These are phyloP conservation scores for Rhazya stricta DNA, from an alignment of 257 asterid species.

Conservation along the genomic window DNA sequence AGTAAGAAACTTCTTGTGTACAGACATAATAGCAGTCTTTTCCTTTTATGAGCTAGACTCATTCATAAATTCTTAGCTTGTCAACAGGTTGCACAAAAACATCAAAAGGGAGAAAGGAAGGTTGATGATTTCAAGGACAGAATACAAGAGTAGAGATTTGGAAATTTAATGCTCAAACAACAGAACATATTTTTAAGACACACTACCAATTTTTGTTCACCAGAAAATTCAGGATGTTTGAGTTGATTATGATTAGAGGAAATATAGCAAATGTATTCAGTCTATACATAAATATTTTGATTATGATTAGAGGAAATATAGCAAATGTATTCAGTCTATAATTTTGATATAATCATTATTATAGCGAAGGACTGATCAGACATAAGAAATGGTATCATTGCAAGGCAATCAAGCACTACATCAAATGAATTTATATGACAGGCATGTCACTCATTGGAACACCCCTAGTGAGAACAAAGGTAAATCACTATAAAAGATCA, in stretches of 20 bases:
- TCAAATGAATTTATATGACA: neutral
- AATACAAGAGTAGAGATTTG: neutral
- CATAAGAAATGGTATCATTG: neutral
- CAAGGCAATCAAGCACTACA: neutral
- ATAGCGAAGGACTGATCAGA: neutral
- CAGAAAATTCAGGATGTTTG: neutral
- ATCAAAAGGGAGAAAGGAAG: neutral
- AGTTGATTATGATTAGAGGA: neutral
- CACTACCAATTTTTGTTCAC: no score
- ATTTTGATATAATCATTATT: neutral
- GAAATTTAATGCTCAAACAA: neutral
- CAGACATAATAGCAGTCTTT: neutral
- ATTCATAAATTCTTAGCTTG: neutral
- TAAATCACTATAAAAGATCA: neutral
- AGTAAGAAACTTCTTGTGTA: neutral
- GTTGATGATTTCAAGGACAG: neutral
- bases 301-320: neutral
- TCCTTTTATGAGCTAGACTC: neutral
- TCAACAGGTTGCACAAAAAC: neutral
- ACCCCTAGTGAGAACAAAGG: neutral
- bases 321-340: neutral
- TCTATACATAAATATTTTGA: neutral
- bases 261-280: neutral
- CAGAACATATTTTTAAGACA: neutral
- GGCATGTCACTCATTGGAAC: neutral